Evolutionary conservation across 495 filamentous ascomycete species (phyloP).

Genomic region (Neurospora sp.): DNA sequence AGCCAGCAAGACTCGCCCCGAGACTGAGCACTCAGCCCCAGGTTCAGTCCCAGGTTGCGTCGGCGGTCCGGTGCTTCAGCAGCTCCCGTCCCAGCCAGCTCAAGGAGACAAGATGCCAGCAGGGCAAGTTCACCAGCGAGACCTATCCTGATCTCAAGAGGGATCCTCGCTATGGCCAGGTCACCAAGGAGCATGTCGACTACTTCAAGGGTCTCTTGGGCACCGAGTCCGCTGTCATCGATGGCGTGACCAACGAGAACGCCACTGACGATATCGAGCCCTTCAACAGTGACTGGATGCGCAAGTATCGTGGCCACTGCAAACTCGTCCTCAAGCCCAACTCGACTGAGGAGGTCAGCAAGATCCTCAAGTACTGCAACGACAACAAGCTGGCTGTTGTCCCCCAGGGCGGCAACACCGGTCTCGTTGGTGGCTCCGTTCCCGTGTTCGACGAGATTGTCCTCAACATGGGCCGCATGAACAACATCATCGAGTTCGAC

Average conservation of each 20-base stretch:
- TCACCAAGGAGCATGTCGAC: constrained; percentile 66
- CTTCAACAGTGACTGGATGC: constrained; percentile 98
- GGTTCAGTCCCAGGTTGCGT: constrained; percentile 2
- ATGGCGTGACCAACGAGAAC: constrained; percentile 64
- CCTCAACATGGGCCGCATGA: constrained; percentile 79
- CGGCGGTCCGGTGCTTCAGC: constrained; percentile 22
- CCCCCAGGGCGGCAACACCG: constrained; percentile 96
- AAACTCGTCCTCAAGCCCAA: constrained; percentile 77
- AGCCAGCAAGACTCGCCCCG: constrained; percentile 1
- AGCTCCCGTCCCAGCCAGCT: constrained; percentile 22
- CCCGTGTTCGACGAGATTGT: constrained; percentile 98
- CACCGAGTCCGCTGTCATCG: constrained; percentile 65
- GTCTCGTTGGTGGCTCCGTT: constrained; percentile 86
- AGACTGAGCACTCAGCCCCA: constrained; percentile 5
- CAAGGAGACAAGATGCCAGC: constrained; percentile 6
- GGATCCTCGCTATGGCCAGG: constrained; percentile 57
- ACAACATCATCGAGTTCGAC: constrained; percentile 83
- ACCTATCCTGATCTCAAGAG: constrained; percentile 77
- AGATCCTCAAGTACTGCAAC: constrained; percentile 88
- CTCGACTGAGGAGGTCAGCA: constrained; percentile 73
- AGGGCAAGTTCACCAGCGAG: constrained; percentile 68
- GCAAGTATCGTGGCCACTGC: constrained; percentile 90
- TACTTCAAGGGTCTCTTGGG: constrained; percentile 72
- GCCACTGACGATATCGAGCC: constrained; percentile 68
- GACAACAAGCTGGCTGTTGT: constrained; percentile 83